Conservation (phyloP, 495 filamentous ascomycete species). For the Daldinia childiae region DNA sequence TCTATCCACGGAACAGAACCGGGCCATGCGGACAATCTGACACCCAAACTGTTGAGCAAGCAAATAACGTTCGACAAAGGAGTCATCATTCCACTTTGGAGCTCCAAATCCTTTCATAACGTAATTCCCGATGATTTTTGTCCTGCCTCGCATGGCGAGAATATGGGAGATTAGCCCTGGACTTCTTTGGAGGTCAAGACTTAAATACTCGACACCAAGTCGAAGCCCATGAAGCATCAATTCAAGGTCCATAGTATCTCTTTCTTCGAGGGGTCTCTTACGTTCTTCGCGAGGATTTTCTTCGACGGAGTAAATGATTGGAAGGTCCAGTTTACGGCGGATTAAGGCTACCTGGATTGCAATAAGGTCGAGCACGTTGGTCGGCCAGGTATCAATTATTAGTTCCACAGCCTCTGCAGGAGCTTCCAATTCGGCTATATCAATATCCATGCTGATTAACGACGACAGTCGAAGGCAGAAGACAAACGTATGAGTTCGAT, state of each 20-base stretch:
- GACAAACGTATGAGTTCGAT: constrained; percentile 71
- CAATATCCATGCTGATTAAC: constrained; percentile 61
- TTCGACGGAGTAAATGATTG: constrained; percentile 75
- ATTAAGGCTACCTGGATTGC: constrained; percentile 67
- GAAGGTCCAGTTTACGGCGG: constrained; percentile 70
- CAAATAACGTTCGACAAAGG: constrained; percentile 64
- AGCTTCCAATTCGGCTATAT: constrained; percentile 71
- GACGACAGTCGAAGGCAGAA: constrained; percentile 71
- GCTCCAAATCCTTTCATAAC: constrained; percentile 60
- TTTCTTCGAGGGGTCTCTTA: constrained; percentile 45
- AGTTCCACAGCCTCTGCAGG: constrained; percentile 78
- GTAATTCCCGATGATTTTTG: constrained; percentile 78
- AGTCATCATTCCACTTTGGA: constrained; percentile 69
- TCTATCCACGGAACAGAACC: constrained; percentile 66
- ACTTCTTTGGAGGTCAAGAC: constrained; percentile 69
- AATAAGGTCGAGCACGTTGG: constrained; percentile 59
- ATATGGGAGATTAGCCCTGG: constrained; percentile 62
- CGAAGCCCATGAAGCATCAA: constrained; percentile 74
- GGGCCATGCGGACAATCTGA: constrained; percentile 73
- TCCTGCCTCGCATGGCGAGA: constrained; percentile 67
- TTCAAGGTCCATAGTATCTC: constrained; percentile 65
- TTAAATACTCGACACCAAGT: constrained; percentile 77
- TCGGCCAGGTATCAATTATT: constrained; percentile 70
- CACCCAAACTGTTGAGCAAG: constrained; percentile 71
- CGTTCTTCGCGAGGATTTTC: constrained; percentile 59